A percentile compares a stretch with the other conserved stretches of the same genome.
Evolutionary conservation across 495 filamentous ascomycete species (phyloP).

Genomic region (Friedmanniomyces simplex): DNA sequence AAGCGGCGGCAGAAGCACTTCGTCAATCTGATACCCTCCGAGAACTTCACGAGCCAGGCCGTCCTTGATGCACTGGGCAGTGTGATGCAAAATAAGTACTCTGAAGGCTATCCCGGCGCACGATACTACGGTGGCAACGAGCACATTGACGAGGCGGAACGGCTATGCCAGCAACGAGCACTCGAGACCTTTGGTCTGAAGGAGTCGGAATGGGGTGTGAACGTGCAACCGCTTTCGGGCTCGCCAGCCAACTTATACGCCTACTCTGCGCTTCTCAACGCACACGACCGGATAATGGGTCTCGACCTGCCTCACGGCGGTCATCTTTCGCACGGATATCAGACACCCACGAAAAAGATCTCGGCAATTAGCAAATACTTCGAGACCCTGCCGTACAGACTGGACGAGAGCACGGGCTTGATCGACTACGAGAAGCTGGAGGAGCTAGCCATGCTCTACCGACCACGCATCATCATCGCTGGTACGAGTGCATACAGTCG

Average conservation of each 20-base stretch:
- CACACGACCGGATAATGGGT: slow-evolving; percentile 94
- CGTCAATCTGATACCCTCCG: slow-evolving; percentile 96
- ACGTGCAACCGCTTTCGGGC: slow-evolving; percentile 90
- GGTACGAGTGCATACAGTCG: slow-evolving; percentile 98
- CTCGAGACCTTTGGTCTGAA: slow-evolving; percentile 75
- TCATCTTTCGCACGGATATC: slow-evolving; percentile 95
- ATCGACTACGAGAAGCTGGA: slow-evolving; percentile 95
- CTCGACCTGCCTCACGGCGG: slow-evolving; percentile 93
- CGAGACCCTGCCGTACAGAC: slow-evolving; percentile 88
- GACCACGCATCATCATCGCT: slow-evolving; percentile 90
- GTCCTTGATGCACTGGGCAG: slow-evolving; percentile 94
- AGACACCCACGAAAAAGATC: slow-evolving; percentile 96
- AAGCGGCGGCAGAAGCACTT: slow-evolving; percentile 93
- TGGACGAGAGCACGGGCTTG: slow-evolving; percentile 85
- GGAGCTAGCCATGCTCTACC: slow-evolving; percentile 85
- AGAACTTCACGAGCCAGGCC: slow-evolving; percentile 97
- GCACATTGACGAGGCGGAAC: slow-evolving; percentile 83
- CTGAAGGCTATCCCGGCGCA: slow-evolving; percentile 93
- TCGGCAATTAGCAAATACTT: slow-evolving; percentile 98
- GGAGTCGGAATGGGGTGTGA: slow-evolving; percentile 89
- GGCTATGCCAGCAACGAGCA: slow-evolving; percentile 79
- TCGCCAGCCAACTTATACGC: slow-evolving; percentile 94
- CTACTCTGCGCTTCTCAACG: slow-evolving; percentile 83
- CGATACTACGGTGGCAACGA: slow-evolving; percentile 97
- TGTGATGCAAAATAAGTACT: slow-evolving; percentile 99